A percentile compares a stretch with the other conserved stretches of the same genome.
Conservation (phyloP, 768 basidiomycete genomes). For the Cyathus striatus region DNA sequence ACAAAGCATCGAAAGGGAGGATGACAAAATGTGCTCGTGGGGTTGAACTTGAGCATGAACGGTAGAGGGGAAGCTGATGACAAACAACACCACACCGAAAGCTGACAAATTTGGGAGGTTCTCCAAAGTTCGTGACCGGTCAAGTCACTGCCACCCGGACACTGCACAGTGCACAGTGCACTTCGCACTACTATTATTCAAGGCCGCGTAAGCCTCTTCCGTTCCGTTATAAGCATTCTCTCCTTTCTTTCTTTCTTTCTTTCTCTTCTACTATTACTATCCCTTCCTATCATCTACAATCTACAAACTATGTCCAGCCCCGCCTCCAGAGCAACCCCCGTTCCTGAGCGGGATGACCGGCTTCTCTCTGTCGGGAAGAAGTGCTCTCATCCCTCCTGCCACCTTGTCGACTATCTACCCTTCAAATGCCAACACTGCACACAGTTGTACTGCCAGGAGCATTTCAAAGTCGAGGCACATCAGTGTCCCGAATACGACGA, state of each 20-base stretch:
- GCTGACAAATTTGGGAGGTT: too few relatives aligned
- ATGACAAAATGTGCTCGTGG: too few relatives aligned
- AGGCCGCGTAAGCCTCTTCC: constrained; percentile 11
- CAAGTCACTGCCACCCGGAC: too few relatives aligned
- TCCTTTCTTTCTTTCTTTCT: constrained; percentile 2
- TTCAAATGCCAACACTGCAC: constrained; percentile 84
- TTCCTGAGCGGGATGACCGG: constrained; percentile 40
- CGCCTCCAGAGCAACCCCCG: constrained; percentile 12
- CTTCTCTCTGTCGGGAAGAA: constrained; percentile 67
- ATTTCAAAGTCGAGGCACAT: constrained; percentile 69
- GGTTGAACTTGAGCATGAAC: too few relatives aligned
- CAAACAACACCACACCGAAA: too few relatives aligned
- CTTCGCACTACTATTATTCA: neutral
- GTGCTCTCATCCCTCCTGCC: constrained; percentile 63
- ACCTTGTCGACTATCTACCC: constrained; percentile 77
- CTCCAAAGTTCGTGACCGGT: too few relatives aligned
- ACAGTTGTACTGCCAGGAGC: constrained; percentile 68
- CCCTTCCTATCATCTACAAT: constrained; percentile 4
- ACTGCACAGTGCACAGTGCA: constrained; percentile 20
- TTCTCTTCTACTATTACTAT: constrained; percentile 1
- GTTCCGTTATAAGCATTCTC: neutral
- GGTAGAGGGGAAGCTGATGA: too few relatives aligned
- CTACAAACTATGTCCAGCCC: constrained; percentile 6
- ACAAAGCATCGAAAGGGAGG: too few relatives aligned
- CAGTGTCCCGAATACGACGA: constrained; percentile 68